Base-by-base conservation (phyloP, 306 rosid species). In the Quercus engelmannii region DNA sequence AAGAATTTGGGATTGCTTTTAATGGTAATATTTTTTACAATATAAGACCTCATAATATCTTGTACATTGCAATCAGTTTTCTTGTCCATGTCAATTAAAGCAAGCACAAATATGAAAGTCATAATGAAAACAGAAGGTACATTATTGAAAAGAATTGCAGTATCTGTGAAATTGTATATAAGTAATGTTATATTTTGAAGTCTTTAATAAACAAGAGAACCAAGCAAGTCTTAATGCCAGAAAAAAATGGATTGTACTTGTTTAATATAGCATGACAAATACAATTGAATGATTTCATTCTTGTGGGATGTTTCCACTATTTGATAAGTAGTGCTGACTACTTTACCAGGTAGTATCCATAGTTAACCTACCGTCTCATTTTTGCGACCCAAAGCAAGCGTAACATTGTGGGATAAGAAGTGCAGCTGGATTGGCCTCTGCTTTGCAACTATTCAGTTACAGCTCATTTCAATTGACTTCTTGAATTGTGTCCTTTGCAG, bases 1-100 rank as follows among this genome's bases (percentile, higher is more conserved):
- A 87, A 63, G 94, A 95, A 75, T 95, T 89, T 79, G 99, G 97
- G 78, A 73, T 95, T 80, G 99, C 84, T 78, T 92, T 95, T 64
- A 95, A 92, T 76, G 97, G 99, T 95, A 88, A 73, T 55, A 41
- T 67, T 33, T 67, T 58, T 25, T 73, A 19, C 73, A 33, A 14
- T 54, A 28, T 21, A 26, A 26, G 35, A 28, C 19, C 26, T 4
- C 23, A 11, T 64, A 9, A 19, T 67, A 9, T 28, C 23, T 67
- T 33, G n/a, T 33, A 33, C 14, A 59, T 59, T 13, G 15, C 11
- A 35, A 35, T 19, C 46, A 64, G 70, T 64, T 64, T 64, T 17
- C 70, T 64, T 64, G 21, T 30, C 38, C 41, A 62, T 64, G 6
- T 46, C 41, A 63, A 14, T 63, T 28, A 30, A 26, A 63, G 69